These are phyloP conservation scores for Phlebiopsis flavidoalba DNA, from an alignment of 768 basidiomycete species.

Conservation along the genomic window DNA sequence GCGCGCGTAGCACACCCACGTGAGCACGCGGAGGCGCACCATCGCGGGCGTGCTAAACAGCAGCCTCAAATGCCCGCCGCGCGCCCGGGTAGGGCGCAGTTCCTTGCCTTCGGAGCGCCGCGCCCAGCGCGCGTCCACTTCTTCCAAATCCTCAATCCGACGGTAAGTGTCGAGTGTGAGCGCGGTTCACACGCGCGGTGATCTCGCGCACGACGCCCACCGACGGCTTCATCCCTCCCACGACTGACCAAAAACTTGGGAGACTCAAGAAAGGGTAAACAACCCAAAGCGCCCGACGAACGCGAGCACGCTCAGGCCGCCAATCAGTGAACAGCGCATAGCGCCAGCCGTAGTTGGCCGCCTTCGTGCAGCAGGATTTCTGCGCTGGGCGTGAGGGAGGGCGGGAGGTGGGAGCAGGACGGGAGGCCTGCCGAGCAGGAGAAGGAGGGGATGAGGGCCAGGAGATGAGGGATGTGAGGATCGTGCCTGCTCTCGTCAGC, in stretches of 20 bases:
- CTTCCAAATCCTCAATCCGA: background rate
- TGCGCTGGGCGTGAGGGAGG: background rate
- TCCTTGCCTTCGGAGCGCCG: background rate
- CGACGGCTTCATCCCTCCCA: conserved; percentile 53
- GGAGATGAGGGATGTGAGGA: background rate
- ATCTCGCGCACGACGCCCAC: conserved; percentile 2
- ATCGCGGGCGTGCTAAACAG: background rate
- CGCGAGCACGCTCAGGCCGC: conserved; percentile 7
- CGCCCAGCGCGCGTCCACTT: background rate
- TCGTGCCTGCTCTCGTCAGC: background rate
- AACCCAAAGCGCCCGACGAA: conserved; percentile 52
- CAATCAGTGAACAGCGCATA: conserved; percentile 6
- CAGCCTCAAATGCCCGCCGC: background rate
- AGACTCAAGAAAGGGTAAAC: conserved; percentile 56
- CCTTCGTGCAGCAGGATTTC: conserved; percentile 5
- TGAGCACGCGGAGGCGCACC: conserved; percentile 7
- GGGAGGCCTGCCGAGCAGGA: conserved; percentile 1
- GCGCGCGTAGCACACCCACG: conserved; percentile 12
- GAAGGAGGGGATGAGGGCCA: conserved; percentile 3
- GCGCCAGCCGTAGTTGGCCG: conserved; percentile 7
- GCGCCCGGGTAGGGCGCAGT: background rate
- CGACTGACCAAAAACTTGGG: conserved; percentile 56
- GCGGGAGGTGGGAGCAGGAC: background rate
- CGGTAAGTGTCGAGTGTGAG: no score
- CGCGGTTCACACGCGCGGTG: background rate